Percentiles rank a stretch among this genome's conserved stretches.
These are phyloP conservation scores for Colletotrichum lini DNA, from an alignment of 2,329 filamentous ascomycete species.

Conservation along the genomic window DNA sequence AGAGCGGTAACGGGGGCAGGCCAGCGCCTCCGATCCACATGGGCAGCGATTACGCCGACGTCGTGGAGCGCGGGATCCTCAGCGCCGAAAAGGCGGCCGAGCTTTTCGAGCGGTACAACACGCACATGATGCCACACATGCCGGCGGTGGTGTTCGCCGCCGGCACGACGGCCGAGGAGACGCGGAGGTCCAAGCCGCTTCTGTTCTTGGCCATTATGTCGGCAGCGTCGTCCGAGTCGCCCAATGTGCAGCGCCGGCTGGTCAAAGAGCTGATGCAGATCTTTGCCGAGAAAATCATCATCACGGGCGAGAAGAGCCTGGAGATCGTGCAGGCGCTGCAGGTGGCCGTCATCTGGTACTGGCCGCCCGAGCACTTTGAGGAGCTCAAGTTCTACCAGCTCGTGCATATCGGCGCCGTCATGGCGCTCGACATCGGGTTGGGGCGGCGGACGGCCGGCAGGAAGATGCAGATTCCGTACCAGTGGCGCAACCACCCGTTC, in stretches of 20 bases:
- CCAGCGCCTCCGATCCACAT: constrained; percentile 36
- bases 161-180: constrained; percentile 66
- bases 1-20: constrained; percentile 23
- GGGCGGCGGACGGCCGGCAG: constrained; percentile 62
- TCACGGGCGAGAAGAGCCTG: constrained; percentile 84
- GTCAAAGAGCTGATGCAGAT: constrained; percentile 79
- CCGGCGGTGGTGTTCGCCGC: constrained; percentile 74
- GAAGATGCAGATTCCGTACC: constrained; percentile 42
- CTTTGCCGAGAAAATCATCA: constrained; percentile 81
- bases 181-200: constrained; percentile 72
- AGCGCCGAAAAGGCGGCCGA: constrained; percentile 67
- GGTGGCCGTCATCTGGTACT: constrained; percentile 86
- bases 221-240: constrained; percentile 72
- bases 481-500: constrained; percentile 59
- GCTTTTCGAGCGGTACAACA: constrained; percentile 72
- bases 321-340: constrained; percentile 87
- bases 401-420: constrained; percentile 83
- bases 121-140: constrained; percentile 72
- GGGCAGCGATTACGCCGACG: constrained; percentile 57
- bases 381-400: constrained; percentile 93
- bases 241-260: constrained; percentile 71
- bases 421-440: constrained; percentile 88
- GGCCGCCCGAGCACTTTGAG: constrained; percentile 85
- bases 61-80: constrained; percentile 73
- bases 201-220: constrained; percentile 81